Conservation (phyloP, 306 rosid genomes). For the Rosa lucieae region DNA sequence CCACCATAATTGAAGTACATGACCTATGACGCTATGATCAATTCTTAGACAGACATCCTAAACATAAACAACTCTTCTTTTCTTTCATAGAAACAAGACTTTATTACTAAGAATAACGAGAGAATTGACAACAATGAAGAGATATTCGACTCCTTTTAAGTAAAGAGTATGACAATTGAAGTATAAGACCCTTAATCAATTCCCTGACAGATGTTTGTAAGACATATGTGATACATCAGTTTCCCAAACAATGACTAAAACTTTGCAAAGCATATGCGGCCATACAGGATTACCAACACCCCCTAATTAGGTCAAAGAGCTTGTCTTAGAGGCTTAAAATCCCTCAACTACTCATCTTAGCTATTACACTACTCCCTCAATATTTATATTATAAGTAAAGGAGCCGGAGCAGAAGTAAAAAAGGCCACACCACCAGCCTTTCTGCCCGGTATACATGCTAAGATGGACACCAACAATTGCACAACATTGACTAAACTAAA, state of each 20-base stretch:
- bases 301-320: not conserved
- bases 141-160: not conserved
- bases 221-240: not conserved
- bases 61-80: not conserved
- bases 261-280: not conserved
- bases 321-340: not conserved
- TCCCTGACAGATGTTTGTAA: not conserved
- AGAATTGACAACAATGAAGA: not conserved
- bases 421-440: not conserved
- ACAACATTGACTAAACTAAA: not conserved
- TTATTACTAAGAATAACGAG: not conserved
- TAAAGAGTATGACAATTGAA: not conserved
- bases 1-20: not conserved
- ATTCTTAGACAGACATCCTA: not conserved
- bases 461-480: not conserved
- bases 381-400: not conserved
- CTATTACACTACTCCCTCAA: not conserved
- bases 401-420: not conserved
- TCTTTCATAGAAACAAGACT: not conserved
- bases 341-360: not conserved
- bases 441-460: not conserved
- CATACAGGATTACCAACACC: not conserved
- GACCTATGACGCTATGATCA: not conserved
- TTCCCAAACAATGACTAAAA: not conserved
- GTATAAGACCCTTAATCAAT: not conserved